Evolutionary conservation across 139 green algal genomes (phyloP).

Genomic region (Micromonas commoda): DNA sequence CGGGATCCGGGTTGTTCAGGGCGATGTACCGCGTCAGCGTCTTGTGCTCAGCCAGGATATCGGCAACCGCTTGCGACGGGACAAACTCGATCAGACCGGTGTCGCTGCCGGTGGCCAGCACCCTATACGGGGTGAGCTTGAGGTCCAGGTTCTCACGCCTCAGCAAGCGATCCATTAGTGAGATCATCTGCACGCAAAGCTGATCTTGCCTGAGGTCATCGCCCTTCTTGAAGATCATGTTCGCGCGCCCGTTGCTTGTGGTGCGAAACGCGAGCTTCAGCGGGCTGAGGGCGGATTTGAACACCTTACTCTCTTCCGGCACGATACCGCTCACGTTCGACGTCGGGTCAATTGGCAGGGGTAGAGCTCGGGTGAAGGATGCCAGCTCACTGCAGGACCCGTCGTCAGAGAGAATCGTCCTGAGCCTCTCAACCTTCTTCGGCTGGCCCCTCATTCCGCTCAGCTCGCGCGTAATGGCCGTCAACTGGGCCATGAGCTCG

Average conservation of each 20-base stretch:
- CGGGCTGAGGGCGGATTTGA: slow-evolving; percentile 82
- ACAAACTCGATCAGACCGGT: slow-evolving; percentile 82
- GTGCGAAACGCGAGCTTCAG: slow-evolving; percentile 65
- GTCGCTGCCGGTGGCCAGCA: slow-evolving; percentile 71
- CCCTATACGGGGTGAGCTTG: slow-evolving; percentile 30
- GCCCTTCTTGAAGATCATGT: slow-evolving; percentile 94
- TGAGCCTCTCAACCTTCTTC: slow-evolving; percentile 7
- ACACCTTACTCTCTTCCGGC: slow-evolving; percentile 66
- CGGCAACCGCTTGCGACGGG: slow-evolving; percentile 18
- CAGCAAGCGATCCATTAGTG: slow-evolving; percentile 80
- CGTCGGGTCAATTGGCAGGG: neutral
- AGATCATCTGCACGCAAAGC: slow-evolving; percentile 73
- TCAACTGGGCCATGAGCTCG: slow-evolving; percentile 31
- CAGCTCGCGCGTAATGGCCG: slow-evolving; percentile 19
- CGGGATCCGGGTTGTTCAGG: slow-evolving; percentile 51
- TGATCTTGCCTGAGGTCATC: slow-evolving; percentile 95
- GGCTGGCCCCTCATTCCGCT: neutral
- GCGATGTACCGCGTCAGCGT: slow-evolving; percentile 76
- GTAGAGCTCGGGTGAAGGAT: neutral
- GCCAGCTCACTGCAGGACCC: neutral
- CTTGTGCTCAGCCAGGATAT: slow-evolving; percentile 70
- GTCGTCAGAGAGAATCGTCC: neutral
- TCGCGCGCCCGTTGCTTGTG: neutral
- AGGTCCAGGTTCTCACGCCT: slow-evolving; percentile 34
- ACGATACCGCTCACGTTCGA: slow-evolving; percentile 5